phyloP scores from a whole-genome alignment of 2,329 filamentous ascomycete genomes.

The Thielaviopsis euricoi region DNA sequence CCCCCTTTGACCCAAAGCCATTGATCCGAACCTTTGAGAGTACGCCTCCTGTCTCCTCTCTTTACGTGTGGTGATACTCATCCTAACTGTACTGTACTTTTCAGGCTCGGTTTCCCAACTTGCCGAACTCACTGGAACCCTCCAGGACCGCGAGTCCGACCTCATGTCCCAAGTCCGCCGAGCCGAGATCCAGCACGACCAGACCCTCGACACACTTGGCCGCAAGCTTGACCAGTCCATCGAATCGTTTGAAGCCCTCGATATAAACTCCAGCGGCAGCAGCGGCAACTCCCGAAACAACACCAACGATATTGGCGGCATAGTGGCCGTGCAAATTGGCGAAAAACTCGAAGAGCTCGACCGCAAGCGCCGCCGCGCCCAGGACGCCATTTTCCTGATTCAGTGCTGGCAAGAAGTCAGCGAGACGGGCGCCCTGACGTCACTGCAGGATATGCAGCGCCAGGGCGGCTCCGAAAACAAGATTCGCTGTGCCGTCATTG shows the following conservation, averaged over 20 bases:
- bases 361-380: conserved; percentile 70
- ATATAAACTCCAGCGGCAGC: conserved; percentile 51
- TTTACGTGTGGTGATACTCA: conserved; percentile 10
- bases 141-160: conserved; percentile 83
- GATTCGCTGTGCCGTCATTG: conserved; percentile 84
- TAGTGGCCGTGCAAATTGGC: conserved; percentile 86
- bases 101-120: conserved; percentile 50
- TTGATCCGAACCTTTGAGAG: conserved; percentile 89
- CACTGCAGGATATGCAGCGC: conserved; percentile 75
- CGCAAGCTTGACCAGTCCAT: conserved; percentile 85
- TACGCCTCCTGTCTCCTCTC: conserved; percentile 19
- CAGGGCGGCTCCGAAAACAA: conserved; percentile 81
- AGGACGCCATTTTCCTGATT: conserved; percentile 88
- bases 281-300: conserved; percentile 22
- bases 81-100: conserved; percentile 16
- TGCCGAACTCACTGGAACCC: conserved; percentile 57
- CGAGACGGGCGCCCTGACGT: conserved; percentile 70
- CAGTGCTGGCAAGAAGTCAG: conserved; percentile 95
- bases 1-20: conserved; percentile 83
- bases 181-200: conserved; percentile 81
- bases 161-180: conserved; percentile 76
- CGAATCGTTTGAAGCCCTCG: conserved; percentile 77
- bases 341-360: conserved; percentile 89
- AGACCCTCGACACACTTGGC: conserved; percentile 75
- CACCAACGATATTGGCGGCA: conserved; percentile 20